A percentile compares a stretch with the other conserved stretches of the same genome.
Conservation (phyloP, 1,284 basidiomycete species). For the Fomitopsis pinicola region DNA sequence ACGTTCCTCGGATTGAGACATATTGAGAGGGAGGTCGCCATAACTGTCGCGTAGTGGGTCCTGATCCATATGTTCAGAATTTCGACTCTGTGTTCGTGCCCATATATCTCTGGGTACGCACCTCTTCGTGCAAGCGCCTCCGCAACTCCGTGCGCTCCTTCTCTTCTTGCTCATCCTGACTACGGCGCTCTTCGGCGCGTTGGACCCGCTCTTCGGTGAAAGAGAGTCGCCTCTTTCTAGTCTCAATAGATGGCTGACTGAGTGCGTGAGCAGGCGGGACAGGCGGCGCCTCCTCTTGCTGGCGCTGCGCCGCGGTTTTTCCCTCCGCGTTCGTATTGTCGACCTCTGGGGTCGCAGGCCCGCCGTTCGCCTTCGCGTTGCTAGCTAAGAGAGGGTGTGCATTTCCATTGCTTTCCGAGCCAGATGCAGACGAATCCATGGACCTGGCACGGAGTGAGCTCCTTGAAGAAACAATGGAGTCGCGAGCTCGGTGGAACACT, state of each 20-base stretch:
- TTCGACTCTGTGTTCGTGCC: not conserved
- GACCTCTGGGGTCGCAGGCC: constrained; percentile 1
- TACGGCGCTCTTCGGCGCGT: constrained; percentile 18
- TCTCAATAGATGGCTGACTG: constrained; percentile 3
- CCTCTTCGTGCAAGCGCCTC: constrained; percentile 44
- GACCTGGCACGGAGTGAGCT: not conserved
- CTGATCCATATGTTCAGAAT: constrained; percentile 18
- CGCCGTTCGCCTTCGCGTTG: constrained; percentile 5
- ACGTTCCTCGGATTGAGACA: constrained; percentile 18
- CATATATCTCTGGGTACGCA: constrained; percentile 18
- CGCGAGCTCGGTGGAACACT: constrained; percentile 7
- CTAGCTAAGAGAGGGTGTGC: constrained; percentile 10
- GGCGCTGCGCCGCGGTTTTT: constrained; percentile 10
- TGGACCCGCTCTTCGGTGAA: constrained; percentile 26
- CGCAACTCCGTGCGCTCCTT: constrained; percentile 33
- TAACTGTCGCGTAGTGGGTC: constrained; percentile 63
- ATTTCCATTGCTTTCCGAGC: constrained; percentile 6
- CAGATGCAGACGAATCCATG: constrained; percentile 1
- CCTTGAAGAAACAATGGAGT: not conserved
- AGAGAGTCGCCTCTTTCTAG: constrained; percentile 7
- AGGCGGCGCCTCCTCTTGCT: constrained; percentile 5
- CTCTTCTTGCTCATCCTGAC: constrained; percentile 19
- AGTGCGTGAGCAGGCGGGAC: not conserved
- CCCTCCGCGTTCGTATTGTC: constrained; percentile 14
- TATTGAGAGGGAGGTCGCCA: constrained; percentile 56